Percentiles rank a stretch among this genome's conserved stretches.
phyloP scores from a whole-genome alignment of 805 yeast genomes.

The Kockiozyma suomiensis region DNA sequence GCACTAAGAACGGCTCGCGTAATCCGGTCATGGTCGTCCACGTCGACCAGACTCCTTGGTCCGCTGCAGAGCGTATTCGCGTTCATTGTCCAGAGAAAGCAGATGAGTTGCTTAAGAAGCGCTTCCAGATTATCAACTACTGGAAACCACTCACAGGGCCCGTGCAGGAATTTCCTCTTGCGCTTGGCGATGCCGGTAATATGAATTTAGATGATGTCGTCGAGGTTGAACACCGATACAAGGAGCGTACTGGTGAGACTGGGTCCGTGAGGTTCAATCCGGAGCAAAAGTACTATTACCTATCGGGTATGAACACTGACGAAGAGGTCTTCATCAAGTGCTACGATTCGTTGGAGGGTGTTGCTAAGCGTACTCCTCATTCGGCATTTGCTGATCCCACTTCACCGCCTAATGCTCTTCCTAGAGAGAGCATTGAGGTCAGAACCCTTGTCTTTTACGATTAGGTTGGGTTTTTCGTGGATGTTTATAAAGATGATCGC shows the following conservation, averaged over 20 bases:
- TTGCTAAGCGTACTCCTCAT: conserved; percentile 37
- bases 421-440: conserved; percentile 37
- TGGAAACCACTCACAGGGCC: conserved; percentile 36
- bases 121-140: conserved; percentile 37
- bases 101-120: conserved; percentile 28
- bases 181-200: conserved; percentile 34
- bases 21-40: conserved; percentile 35
- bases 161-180: conserved; percentile 35
- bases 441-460: conserved; percentile 35
- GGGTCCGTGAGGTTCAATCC: conserved; percentile 33
- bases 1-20: conserved; percentile 30
- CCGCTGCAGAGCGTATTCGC: conserved; percentile 34
- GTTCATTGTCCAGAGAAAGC: conserved; percentile 34
- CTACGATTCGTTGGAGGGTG: conserved; percentile 34
- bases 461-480: background rate
- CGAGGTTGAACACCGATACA: conserved; percentile 33
- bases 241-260: conserved; percentile 35
- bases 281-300: conserved; percentile 32
- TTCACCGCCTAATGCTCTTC: conserved; percentile 30
- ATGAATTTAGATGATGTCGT: conserved; percentile 28
- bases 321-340: conserved; percentile 34
- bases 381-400: conserved; percentile 36
- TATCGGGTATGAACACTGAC: conserved; percentile 30
- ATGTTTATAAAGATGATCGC: no score
- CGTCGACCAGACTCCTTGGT: conserved; percentile 36